These are phyloP conservation scores for Starmerella bombicola DNA, from an alignment of 805 yeast genomes.

Conservation along the genomic window DNA sequence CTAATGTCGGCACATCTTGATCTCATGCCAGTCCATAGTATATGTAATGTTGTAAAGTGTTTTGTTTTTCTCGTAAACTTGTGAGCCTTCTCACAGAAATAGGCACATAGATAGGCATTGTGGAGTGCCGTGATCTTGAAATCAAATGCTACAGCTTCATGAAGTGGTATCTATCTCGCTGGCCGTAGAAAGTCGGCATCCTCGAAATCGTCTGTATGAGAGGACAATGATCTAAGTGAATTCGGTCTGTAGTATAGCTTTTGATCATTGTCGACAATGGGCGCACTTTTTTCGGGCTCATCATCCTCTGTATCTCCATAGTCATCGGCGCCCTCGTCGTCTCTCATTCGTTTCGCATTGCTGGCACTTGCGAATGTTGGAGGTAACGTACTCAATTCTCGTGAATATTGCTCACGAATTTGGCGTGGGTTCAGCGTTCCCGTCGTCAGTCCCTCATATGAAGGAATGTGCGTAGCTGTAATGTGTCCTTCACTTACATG, in stretches of 20 bases:
- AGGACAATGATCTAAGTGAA: conserved; percentile 10
- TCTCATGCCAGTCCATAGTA: no score
- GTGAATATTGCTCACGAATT: conserved; percentile 3
- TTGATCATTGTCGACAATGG: neutral
- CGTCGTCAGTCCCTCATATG: conserved; percentile 21
- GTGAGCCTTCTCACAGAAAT: neutral
- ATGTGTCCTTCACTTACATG: conserved; percentile 27
- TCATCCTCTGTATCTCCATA: conserved; percentile 22
- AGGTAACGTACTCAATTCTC: conserved; percentile 4
- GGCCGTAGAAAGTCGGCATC: conserved; percentile 25
- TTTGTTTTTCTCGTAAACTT: neutral
- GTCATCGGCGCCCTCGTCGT: conserved; percentile 20
- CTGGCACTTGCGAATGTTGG: conserved; percentile 6
- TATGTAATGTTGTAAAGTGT: no score
- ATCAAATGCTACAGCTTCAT: no score
- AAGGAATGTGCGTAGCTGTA: conserved; percentile 21
- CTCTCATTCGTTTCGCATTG: conserved; percentile 3
- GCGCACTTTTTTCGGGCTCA: conserved; percentile 9
- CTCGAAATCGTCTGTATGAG: conserved; percentile 22
- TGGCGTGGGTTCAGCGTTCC: conserved; percentile 21
- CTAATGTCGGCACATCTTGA: conserved; percentile 1
- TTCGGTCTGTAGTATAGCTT: conserved; percentile 1
- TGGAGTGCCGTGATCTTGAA: no score
- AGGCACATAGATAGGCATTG: no score
- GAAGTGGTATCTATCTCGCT: no score